Evolutionary conservation across 1,284 basidiomycete species (phyloP).

Genomic region (Pholiota adiposa): DNA sequence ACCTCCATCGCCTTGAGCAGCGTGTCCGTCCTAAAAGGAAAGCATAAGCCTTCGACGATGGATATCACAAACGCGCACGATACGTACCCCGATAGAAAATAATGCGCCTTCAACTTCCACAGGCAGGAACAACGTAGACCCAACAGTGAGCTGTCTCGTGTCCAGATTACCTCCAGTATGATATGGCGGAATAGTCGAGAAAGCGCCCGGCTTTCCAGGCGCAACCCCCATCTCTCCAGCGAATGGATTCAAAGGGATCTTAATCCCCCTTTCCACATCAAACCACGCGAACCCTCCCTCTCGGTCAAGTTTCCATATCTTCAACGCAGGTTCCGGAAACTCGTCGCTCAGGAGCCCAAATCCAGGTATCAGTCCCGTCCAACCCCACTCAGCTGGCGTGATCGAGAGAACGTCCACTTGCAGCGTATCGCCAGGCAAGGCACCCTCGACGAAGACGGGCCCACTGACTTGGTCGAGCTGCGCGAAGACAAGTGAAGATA

Average conservation of each 20-base stretch:
- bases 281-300: constrained; percentile 50
- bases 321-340: constrained; percentile 51
- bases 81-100: constrained; percentile 61
- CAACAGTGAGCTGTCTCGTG: constrained; percentile 55
- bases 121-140: constrained; percentile 59
- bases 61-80: not conserved
- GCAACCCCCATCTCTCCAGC: constrained; percentile 71
- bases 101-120: constrained; percentile 63
- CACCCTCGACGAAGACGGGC: constrained; percentile 54
- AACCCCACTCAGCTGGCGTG: constrained; percentile 61
- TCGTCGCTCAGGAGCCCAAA: constrained; percentile 64
- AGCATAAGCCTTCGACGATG: not conserved
- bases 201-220: constrained; percentile 51
- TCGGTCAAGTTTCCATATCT: constrained; percentile 54
- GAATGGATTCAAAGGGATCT: constrained; percentile 57
- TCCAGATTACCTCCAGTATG: constrained; percentile 65
- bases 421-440: constrained; percentile 58
- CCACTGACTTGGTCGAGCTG: constrained; percentile 63
- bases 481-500: constrained; percentile 47
- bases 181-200: constrained; percentile 67
- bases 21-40: constrained; percentile 58
- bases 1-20: constrained; percentile 70
- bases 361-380: constrained; percentile 60
- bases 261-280: constrained; percentile 42
- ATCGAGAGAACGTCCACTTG: constrained; percentile 59